These are phyloP conservation scores for Aspergillus carlsbadensis DNA, from an alignment of 495 filamentous ascomycete species.

Conservation along the genomic window DNA sequence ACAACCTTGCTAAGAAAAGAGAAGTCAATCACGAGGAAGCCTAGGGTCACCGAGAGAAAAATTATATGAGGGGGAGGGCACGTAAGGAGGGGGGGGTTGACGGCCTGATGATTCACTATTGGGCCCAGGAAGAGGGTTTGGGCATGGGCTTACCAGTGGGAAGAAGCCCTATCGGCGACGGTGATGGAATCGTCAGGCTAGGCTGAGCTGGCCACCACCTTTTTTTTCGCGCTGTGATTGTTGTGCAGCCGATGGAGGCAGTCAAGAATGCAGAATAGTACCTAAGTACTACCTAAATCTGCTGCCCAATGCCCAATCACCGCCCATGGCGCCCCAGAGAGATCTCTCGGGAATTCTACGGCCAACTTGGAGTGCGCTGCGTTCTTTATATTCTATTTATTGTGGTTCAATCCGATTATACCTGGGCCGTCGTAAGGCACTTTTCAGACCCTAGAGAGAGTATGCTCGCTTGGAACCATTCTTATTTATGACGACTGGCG, in stretches of 20 bases:
- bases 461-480: no score
- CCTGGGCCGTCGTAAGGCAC: no score
- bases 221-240: neutral
- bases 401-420: no score
- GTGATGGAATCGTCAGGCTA: neutral
- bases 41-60: neutral
- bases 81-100: slow-evolving; percentile 6
- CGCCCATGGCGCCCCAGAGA: neutral
- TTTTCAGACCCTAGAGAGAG: no score
- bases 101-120: slow-evolving; percentile 11
- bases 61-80: slow-evolving; percentile 4
- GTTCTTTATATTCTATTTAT: no score
- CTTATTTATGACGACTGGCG: no score
- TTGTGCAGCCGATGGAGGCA: neutral
- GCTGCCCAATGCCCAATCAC: slow-evolving; percentile 32
- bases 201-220: neutral
- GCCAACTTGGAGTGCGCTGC: no score
- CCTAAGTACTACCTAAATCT: slow-evolving; percentile 8
- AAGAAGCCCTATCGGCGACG: neutral
- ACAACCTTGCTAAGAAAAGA: neutral
- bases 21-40: slow-evolving; percentile 1
- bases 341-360: neutral
- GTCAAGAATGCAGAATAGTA: neutral
- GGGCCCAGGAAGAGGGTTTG: slow-evolving; percentile 3
- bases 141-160: slow-evolving; percentile 1